Conservation (phyloP, 331 rosid species). For the Malus hybrid region DNA sequence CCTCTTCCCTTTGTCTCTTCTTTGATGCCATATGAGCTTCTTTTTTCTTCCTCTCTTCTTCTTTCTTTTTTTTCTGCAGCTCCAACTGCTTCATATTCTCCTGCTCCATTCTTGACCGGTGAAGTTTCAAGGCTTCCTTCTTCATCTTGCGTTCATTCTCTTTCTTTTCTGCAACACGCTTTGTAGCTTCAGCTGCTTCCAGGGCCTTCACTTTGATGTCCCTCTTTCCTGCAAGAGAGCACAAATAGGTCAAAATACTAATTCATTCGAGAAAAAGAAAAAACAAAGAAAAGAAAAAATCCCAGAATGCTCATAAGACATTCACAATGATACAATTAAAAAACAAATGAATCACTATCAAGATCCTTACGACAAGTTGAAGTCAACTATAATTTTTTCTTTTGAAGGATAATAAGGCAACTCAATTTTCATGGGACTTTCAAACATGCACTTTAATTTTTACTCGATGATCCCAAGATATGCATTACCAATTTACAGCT, state of each 20-base stretch:
- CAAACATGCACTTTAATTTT: neutral
- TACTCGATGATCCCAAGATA: neutral
- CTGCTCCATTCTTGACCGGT: slow-evolving; percentile 55
- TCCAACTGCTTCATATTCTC: slow-evolving; percentile 53
- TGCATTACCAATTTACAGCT: neutral
- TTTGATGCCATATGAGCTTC: slow-evolving; percentile 59
- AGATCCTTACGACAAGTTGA: neutral
- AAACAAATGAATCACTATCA: neutral
- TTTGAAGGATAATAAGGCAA: neutral
- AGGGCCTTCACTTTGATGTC: slow-evolving; percentile 82
- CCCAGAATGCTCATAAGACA: neutral
- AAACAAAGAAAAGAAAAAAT: neutral
- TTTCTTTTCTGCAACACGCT: slow-evolving; percentile 69
- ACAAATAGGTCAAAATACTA: neutral
- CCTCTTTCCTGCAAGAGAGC: slow-evolving; percentile 62
- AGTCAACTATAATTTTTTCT: neutral
- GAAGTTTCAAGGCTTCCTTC: too few relatives aligned
- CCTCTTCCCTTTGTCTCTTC: slow-evolving; percentile 88
- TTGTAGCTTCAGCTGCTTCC: slow-evolving; percentile 85
- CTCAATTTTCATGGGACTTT: neutral
- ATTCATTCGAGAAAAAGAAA: neutral
- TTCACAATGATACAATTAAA: neutral
- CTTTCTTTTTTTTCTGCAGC: slow-evolving; percentile 60
- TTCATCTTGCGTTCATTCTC: slow-evolving; percentile 87
- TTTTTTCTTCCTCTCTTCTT: slow-evolving; percentile 66